Percentiles rank a stretch among this genome's conserved stretches.
These are phyloP conservation scores for Trametes versicolor DNA, from an alignment of 1,284 basidiomycete genomes.

Conservation along the genomic window DNA sequence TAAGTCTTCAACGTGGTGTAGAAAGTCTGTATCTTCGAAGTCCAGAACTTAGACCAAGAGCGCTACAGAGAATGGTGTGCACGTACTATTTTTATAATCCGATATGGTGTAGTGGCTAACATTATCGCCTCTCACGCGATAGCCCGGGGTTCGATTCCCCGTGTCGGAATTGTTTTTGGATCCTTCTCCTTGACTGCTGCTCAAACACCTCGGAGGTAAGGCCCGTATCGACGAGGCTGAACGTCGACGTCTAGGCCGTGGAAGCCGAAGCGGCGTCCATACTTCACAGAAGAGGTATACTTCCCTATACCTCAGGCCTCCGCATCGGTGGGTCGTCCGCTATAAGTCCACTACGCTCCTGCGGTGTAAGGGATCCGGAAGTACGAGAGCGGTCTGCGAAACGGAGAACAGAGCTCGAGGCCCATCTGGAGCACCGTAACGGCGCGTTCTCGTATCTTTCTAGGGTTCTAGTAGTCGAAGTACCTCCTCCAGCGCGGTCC, in stretches of 20 bases:
- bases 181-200: no score
- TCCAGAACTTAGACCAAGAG: no score
- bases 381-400: background rate
- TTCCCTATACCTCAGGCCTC: no score
- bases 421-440: background rate
- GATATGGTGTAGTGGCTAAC: slow-evolving; percentile 25
- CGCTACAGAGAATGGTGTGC: no score
- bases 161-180: slow-evolving; percentile 11
- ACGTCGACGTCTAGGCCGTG: background rate
- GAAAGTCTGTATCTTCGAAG: no score
- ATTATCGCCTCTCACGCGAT: slow-evolving; percentile 24
- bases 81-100: slow-evolving; percentile 1
- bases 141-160: slow-evolving; percentile 23
- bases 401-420: background rate
- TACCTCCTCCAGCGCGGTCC: background rate
- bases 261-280: no score
- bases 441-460: background rate
- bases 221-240: no score
- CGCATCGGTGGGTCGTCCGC: background rate
- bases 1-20: no score
- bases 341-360: no score
- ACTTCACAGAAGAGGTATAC: no score
- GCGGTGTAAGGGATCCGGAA: no score
- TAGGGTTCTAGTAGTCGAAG: background rate
- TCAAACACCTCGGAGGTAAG: no score